A percentile compares a stretch with the other conserved stretches of the same genome.
Evolutionary conservation across 225 moss, liverwort and hornwort genomes (phyloP).

Genomic region (Marchantia paleacea): DNA sequence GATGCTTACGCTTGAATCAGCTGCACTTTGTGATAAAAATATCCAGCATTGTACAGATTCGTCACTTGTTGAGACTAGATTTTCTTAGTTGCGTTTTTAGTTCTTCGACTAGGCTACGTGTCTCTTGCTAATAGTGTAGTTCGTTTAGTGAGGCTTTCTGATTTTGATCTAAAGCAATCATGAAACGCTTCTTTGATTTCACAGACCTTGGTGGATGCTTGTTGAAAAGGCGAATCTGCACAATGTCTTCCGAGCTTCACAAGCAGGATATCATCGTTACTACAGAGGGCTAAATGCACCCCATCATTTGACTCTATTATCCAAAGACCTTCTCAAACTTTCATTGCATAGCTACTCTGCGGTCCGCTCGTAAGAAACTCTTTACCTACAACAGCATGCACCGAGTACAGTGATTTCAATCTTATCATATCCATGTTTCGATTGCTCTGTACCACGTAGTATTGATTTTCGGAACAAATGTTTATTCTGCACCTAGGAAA

Average conservation of each 20-base stretch:
- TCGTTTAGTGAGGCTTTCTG: not conserved
- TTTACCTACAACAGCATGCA: not conserved
- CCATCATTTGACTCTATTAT: conserved; percentile 47
- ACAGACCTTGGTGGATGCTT: conserved; percentile 74
- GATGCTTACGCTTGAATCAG: conserved; percentile 19
- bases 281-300: conserved; percentile 48
- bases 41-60: not conserved
- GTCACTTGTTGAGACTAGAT: not conserved
- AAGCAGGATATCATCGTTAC: conserved; percentile 55
- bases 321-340: conserved; percentile 60
- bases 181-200: not conserved
- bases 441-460: too few relatives aligned
- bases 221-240: conserved; percentile 54
- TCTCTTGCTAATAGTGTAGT: not conserved
- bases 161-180: not conserved
- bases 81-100: too few relatives aligned
- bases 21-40: not conserved
- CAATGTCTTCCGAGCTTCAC: conserved; percentile 58
- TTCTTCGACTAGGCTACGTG: too few relatives aligned
- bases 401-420: too few relatives aligned
- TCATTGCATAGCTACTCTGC: conserved; percentile 69
- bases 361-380: conserved; percentile 59
- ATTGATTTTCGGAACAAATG: too few relatives aligned
- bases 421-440: too few relatives aligned
- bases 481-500: too few relatives aligned